A percentile compares a stretch with the other conserved stretches of the same genome.
These are phyloP conservation scores for Tolypocladium ophioglossoides DNA, from an alignment of 2,329 filamentous ascomycete genomes.

Conservation along the genomic window DNA sequence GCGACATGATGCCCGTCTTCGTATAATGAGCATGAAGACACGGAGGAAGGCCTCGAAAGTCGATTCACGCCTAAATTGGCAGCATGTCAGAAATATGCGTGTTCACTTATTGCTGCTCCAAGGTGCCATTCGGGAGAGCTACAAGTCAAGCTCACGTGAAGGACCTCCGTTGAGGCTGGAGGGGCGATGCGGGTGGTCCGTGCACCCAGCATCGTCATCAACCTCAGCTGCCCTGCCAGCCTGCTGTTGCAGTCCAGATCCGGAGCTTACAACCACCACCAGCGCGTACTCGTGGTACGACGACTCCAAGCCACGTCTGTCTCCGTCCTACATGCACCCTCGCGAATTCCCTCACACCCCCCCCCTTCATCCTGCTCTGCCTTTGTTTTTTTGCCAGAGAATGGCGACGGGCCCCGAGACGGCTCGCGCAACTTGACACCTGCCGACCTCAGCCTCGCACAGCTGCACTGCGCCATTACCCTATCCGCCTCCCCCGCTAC, in stretches of 20 bases:
- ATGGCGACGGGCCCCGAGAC: conserved; percentile 12
- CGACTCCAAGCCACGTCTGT: neutral
- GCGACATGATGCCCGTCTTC: neutral
- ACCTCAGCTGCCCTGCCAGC: neutral
- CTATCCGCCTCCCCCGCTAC: neutral
- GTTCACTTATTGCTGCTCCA: too few relatives aligned
- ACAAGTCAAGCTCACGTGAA: neutral
- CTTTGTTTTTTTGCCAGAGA: conserved; percentile 1
- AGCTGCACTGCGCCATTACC: neutral
- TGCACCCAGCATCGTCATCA: conserved; percentile 9
- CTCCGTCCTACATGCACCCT: neutral
- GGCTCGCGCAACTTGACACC: conserved; percentile 6
- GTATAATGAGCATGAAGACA: neutral
- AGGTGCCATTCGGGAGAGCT: neutral
- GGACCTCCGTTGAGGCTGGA: neutral
- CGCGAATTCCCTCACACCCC: conserved; percentile 1
- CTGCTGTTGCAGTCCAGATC: neutral
- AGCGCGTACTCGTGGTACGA: neutral
- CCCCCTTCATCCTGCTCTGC: neutral
- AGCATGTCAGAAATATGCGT: too few relatives aligned
- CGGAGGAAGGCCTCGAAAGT: neutral
- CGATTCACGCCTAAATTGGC: too few relatives aligned
- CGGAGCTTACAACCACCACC: conserved; percentile 2
- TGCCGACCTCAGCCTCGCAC: neutral
- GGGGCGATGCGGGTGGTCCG: conserved; percentile 5